Evolutionary conservation across 1,139 yeast genomes (phyloP), one percentile per base, ranked within the genome.

Genomic region (Pichia sp.): DNA sequence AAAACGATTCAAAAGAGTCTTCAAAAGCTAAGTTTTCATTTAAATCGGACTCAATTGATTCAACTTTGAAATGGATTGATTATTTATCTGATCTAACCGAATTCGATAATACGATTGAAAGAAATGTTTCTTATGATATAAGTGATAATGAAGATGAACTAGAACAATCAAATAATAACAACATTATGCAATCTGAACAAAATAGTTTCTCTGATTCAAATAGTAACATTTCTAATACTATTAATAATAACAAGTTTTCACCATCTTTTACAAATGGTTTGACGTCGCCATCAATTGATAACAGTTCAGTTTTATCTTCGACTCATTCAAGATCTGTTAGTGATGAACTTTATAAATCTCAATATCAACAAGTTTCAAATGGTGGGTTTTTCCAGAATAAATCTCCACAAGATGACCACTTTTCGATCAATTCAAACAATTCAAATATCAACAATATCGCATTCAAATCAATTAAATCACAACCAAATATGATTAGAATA

Each of bases 31-130:
- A 59, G 40, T 60, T 47, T 43, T 59, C 65, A 26, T 54, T 62
- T 59, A 47, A 63, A 60, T 49, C 73, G 62, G 50, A 68, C 54
- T 64, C 65, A 18, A 60, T 56, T 12, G 66, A 61, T 30, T 68
- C 68, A 38, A 67, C 72, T 41, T 62, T 63, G 36, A 71, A 69
- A 57, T 76, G 80, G 80, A 60, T 68, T 11, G 65, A 66, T 42
- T 76, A 74, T 53, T 54, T 76, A 37, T 66, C 68, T 40, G 71
- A 70, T 37, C 58, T 76, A 49, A 66, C 73, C 12, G 53, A 57
- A 12, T 54, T 58, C 32, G 49, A 50, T 20, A 49, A 55, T 40
- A 55, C 63, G 8, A 50, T 62, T 23, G 62, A 64, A 42, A 59
- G 68, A 53, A 62, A 63, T 46, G 50, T 49, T 16, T 52, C 60